Evolutionary conservation across 352 stramenopile genomes (phyloP), one percentile per base, ranked within the genome.

Genomic region (Aphanomyces cochlioides): DNA sequence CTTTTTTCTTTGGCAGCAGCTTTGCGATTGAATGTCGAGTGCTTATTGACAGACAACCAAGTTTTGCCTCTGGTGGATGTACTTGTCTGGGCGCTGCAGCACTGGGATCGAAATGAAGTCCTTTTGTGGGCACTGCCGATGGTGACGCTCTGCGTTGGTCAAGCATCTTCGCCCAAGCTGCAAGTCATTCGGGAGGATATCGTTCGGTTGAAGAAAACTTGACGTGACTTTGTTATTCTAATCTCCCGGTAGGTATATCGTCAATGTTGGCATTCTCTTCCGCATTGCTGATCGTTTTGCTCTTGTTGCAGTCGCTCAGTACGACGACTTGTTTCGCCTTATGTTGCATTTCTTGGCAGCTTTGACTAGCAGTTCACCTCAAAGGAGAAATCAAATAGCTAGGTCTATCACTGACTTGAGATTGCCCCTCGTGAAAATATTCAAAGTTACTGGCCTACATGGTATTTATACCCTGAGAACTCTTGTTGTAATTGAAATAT

Each of bases 21-120:
- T 7, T 34, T 45, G 7, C 63, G 41, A 8, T 15, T 21, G 1
- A 34, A 70, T 39, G 40, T 63, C 40, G 64, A 70, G 8, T 15
- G 7, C 4, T 50, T 70, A 15, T 8, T 70, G 12, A 50, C 43
- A 15, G 47, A 59, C 17, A 70, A 70, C 47, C 64, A 63, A n/a
- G 64, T 63, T 4, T n/a, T 70, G 45, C 64, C 64, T 5, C 50
- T 70, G 4, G 64, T 70, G 10, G 64, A 70, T 50, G 54, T 63
- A n/a, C 28, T 70, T n/a, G 43, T 54, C 1, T 70, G 64, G 64
- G 64, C 21, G 7, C 40, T 70, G 5, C 41, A 48, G 12, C 38
- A 41, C 5, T 43, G 36, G 36, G 64, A 70, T n/a, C 48, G 63
- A 15, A 47, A 69, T 37, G 36, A 47, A 13, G 64, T 70, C 3